Evolutionary conservation across 345 rosid genomes (phyloP).

Genomic region (Acer negundo): DNA sequence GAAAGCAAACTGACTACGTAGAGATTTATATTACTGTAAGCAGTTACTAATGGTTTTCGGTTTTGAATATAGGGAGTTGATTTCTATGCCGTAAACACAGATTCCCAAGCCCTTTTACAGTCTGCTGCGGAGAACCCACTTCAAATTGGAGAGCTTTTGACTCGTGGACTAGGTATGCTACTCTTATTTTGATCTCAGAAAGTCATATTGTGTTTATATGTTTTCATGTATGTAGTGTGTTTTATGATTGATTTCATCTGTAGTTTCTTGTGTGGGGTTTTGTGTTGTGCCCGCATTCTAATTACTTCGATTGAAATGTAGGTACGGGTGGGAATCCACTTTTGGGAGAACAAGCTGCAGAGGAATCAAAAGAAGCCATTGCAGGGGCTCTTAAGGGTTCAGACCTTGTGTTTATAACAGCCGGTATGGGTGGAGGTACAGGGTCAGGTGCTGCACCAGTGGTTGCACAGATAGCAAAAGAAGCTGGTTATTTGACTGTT

Average conservation of each 20-base stretch:
- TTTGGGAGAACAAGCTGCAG: conserved; percentile 98
- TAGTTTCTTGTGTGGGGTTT: background rate
- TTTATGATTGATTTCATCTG: background rate
- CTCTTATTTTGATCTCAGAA: conserved; percentile 4
- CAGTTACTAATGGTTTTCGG: conserved; percentile 7
- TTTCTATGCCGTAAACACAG: conserved; percentile 94
- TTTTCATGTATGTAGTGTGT: background rate
- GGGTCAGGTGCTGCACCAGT: conserved; percentile 99
- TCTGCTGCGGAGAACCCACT: conserved; percentile 85
- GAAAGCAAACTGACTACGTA: background rate
- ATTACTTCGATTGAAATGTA: conserved; percentile 30
- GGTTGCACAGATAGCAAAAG: conserved; percentile 88
- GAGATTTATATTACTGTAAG: background rate
- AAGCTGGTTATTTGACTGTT: conserved; percentile 93
- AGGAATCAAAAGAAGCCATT: conserved; percentile 90
- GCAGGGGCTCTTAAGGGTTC: conserved; percentile 95
- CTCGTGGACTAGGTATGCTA: conserved; percentile 87
- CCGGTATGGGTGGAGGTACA: conserved; percentile 99
- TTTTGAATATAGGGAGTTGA: conserved; percentile 67
- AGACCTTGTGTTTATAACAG: conserved; percentile 95
- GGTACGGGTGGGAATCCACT: conserved; percentile 98
- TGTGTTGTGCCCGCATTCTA: conserved; percentile 5
- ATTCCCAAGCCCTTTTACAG: conserved; percentile 85
- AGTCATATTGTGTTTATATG: background rate
- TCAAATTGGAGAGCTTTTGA: conserved; percentile 93